These are phyloP conservation scores for Trichomonas gallinae DNA, from an alignment of 208 protist genomes.

Conservation along the genomic window DNA sequence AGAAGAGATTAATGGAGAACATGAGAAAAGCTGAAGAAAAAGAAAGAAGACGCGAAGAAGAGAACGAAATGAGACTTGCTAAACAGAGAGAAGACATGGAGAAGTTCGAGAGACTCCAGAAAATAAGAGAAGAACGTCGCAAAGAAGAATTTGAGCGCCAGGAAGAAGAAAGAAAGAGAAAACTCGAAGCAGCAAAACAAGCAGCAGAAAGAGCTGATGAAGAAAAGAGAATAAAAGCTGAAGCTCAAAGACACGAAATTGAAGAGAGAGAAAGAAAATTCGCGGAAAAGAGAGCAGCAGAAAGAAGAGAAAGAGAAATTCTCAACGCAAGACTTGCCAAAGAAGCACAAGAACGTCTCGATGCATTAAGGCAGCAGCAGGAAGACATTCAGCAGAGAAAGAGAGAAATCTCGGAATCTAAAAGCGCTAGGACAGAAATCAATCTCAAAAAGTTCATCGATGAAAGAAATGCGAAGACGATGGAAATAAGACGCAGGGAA, in stretches of 20 bases:
- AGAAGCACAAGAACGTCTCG: background rate
- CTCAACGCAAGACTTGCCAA: background rate
- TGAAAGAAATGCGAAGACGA: background rate
- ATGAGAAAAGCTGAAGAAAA: background rate
- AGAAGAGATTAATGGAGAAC: background rate
- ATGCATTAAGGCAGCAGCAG: background rate
- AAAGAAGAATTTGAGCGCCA: background rate
- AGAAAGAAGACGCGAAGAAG: background rate
- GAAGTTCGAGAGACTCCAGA: background rate
- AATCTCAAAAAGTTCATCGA: background rate
- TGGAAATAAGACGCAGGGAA: background rate
- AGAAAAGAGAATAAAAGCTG: background rate
- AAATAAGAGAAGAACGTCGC: background rate
- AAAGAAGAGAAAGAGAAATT: background rate
- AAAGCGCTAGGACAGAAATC: background rate
- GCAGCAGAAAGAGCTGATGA: background rate
- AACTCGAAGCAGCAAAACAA: background rate
- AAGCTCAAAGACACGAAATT: background rate
- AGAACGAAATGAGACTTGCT: background rate
- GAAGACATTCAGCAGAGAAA: background rate
- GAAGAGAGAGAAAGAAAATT: background rate
- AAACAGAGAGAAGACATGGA: background rate
- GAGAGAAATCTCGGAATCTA: background rate
- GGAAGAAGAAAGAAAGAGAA: background rate
- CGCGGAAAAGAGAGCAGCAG: background rate